Base-by-base conservation (phyloP, 176 grass and related monocot species). In the Cenchrus americanus region DNA sequence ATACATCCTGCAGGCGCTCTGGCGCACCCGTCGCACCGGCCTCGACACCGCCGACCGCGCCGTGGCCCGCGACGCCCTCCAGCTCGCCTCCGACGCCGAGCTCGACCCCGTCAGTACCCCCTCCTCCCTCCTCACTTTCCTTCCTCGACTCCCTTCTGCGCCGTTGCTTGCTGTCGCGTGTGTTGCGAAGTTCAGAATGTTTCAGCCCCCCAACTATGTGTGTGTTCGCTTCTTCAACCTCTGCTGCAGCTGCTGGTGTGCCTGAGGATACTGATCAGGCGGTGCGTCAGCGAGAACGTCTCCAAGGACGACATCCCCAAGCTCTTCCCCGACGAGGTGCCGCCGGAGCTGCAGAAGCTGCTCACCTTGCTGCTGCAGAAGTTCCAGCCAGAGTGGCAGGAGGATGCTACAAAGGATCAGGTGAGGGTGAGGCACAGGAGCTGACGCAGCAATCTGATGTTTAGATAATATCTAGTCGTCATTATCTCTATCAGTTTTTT, bases 11-110 rank as follows among this genome's bases (percentile, higher is more conserved):
- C 92, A 98, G 90, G 95, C 90, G 41, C 87, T 98, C 54, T 98
- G 95, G 92, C 92, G 95, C 69, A 98, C 92, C 41, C 92, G 95
- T 82, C 84, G 87, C 61, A 94, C 95, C 13, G 95, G 90, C 52
- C 92, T 98, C 78, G 95, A 98, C 87, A 85, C 92, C 88, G 80
- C 95, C 82, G 95, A 98, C 82, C 92, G 95, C 79, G 62, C 84
- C 67, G 76, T 91, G 65, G 83, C 92, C 85, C 82, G 92, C 69
- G 95, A 94, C 79, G 86, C 94, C 54, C 92, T 97, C 79, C 86
- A 79, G 46, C 71, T 97, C 75, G 8, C 84, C 43, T 71, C 88
- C 66, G 95, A 91, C 79, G 83, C 92, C 60, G 90, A 97, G 37
- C 88, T 97, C 75, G 95, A 94, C 69, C 95, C 92, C 8, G 92